Percentiles rank a stretch among this genome's conserved stretches.
phyloP scores from a whole-genome alignment of 176 grass and related monocot genomes.

The Oryza australiensis region DNA sequence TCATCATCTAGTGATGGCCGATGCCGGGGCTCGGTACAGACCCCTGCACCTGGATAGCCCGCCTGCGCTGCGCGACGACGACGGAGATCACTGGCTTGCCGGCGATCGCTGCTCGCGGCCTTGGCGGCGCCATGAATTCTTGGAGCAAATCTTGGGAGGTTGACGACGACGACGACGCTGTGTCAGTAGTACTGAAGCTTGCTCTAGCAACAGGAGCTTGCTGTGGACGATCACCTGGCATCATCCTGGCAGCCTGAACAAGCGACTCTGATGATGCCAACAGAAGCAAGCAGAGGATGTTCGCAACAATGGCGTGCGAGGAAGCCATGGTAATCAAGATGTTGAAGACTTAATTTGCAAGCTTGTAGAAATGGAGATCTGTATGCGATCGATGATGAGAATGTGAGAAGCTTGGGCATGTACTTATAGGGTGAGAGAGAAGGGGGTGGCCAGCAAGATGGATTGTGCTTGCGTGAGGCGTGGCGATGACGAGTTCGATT shows the following conservation, averaged over 20 bases:
- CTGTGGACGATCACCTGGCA: constrained; percentile 17
- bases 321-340: constrained; percentile 36
- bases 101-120: background rate
- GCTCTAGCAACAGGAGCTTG: background rate
- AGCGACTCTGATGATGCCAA: background rate
- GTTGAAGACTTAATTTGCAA: background rate
- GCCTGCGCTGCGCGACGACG: background rate
- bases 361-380: background rate
- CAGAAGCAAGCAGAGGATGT: constrained; percentile 27
- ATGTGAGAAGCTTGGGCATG: constrained; percentile 7
- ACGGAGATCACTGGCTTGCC: background rate
- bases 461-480: background rate
- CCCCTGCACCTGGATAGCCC: constrained; percentile 23
- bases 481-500: constrained; percentile 3
- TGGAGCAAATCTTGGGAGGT: constrained; percentile 5
- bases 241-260: constrained; percentile 42
- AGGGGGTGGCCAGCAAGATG: background rate
- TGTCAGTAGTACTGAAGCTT: background rate
- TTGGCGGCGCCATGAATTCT: constrained; percentile 16
- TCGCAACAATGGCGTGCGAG: constrained; percentile 14
- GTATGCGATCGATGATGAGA: constrained; percentile 16
- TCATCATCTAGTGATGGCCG: constrained; percentile 44
- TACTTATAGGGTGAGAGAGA: constrained; percentile 40
- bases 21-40: constrained; percentile 55
- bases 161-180: background rate